Evolutionary conservation across 192 early-diverging fungal species (phyloP).

Genomic region (Gigaspora rosea): DNA sequence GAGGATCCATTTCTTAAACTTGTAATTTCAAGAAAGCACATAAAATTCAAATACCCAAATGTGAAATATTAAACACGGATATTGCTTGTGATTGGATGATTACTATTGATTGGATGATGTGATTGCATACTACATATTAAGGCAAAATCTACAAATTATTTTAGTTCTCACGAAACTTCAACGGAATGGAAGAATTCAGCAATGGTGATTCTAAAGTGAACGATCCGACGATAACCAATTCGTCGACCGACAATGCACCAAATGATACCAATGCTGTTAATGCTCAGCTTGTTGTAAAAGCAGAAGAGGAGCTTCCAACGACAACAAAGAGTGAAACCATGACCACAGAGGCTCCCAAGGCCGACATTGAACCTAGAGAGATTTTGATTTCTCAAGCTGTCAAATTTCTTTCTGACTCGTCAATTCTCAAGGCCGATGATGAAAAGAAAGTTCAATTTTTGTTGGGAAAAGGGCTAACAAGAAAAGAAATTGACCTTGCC

Average conservation of each 20-base stretch:
- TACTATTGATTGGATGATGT: no score
- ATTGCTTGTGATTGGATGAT: no score
- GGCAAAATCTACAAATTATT: no score
- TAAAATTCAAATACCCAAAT: not conserved
- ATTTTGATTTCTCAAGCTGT: conserved; percentile 53
- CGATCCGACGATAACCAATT: no score
- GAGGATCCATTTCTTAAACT: conserved; percentile 39
- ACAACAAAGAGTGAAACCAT: no score
- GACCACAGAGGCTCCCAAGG: not conserved
- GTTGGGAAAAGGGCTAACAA: conserved; percentile 68
- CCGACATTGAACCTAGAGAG: conserved; percentile 36
- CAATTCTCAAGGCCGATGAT: conserved; percentile 63
- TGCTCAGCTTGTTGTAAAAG: not conserved
- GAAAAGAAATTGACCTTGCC: conserved; percentile 67
- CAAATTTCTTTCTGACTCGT: conserved; percentile 65
- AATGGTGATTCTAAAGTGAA: not conserved
- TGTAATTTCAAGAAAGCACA: not conserved
- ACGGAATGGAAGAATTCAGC: no score
- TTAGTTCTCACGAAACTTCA: no score
- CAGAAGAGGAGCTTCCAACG: no score
- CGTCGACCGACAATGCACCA: not conserved
- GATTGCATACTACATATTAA: no score
- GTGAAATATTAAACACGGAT: no score
- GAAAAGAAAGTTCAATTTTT: conserved; percentile 70
- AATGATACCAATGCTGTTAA: not conserved